Conservation (phyloP, 176 grass and related monocot species). For the Rhynchospora tenuis region DNA sequence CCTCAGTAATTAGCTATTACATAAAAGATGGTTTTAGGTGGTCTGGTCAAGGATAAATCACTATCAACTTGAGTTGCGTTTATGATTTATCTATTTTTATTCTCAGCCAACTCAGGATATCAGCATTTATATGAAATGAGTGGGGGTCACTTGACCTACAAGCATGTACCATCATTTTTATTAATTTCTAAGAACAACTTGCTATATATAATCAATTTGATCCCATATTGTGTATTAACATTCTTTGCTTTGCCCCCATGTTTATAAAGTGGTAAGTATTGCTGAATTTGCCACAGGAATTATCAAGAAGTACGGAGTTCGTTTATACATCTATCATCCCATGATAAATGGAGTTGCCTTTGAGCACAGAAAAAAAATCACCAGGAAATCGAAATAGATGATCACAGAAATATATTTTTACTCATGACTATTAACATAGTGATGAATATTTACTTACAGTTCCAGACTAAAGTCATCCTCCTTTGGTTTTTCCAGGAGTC, state of each 20-base stretch:
- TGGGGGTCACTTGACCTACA: too few relatives aligned
- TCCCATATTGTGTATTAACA: too few relatives aligned
- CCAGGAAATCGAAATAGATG: neutral
- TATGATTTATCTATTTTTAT: neutral
- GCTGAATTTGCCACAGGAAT: too few relatives aligned
- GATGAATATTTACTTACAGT: conserved; percentile 40
- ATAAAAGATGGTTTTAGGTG: conserved; percentile 3
- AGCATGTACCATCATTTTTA: too few relatives aligned
- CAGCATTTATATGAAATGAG: too few relatives aligned
- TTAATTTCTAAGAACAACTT: too few relatives aligned
- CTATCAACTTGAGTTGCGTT: neutral
- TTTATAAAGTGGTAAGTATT: too few relatives aligned
- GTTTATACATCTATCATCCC: too few relatives aligned
- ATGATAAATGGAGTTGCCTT: neutral
- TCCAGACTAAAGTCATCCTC: conserved; percentile 82
- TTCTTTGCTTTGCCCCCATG: too few relatives aligned
- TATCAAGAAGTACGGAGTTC: too few relatives aligned
- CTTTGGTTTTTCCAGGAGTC: conserved; percentile 80
- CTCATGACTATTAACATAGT: neutral
- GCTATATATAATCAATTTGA: too few relatives aligned
- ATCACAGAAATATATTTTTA: neutral
- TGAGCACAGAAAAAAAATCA: neutral
- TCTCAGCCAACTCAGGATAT: neutral
- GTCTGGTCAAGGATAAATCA: neutral
- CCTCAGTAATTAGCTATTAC: conserved; percentile 24